phyloP scores from a whole-genome alignment of 805 yeast genomes.

The Vanderwaltozyma verrucispora region DNA sequence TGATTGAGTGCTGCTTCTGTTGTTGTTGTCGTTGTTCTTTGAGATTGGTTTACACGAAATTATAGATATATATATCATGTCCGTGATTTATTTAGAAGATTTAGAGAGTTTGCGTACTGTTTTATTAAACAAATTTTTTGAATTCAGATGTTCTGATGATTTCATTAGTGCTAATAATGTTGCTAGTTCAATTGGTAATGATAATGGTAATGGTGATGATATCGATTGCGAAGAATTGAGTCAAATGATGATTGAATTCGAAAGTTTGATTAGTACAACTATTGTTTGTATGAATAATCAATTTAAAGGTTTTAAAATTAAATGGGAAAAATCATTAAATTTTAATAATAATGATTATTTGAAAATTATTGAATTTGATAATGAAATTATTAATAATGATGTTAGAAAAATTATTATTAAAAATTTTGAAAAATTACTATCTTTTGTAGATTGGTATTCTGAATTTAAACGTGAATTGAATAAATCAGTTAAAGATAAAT shows the following conservation, averaged over 20 bases:
- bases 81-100: too few relatives aligned
- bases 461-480: conserved; percentile 9
- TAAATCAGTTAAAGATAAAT: conserved; percentile 1
- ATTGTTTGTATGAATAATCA: conserved; percentile 11
- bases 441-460: conserved; percentile 15
- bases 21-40: too few relatives aligned
- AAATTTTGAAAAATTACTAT: conserved; percentile 5
- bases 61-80: too few relatives aligned
- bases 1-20: too few relatives aligned
- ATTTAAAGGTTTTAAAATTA: conserved; percentile 7
- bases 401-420: neutral
- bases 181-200: neutral
- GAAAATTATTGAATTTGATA: conserved; percentile 5
- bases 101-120: too few relatives aligned
- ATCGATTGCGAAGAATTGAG: neutral
- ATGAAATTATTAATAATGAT: neutral
- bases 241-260: conserved; percentile 7
- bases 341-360: conserved; percentile 6
- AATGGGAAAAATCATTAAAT: conserved; percentile 9
- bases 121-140: too few relatives aligned
- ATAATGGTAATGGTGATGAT: neutral
- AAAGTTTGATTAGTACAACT: conserved; percentile 9
- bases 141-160: too few relatives aligned
- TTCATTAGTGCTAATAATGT: too few relatives aligned
- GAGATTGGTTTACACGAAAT: too few relatives aligned